Base-by-base conservation (phyloP, 495 filamentous ascomycete genomes). In the Neurospora sp. region DNA sequence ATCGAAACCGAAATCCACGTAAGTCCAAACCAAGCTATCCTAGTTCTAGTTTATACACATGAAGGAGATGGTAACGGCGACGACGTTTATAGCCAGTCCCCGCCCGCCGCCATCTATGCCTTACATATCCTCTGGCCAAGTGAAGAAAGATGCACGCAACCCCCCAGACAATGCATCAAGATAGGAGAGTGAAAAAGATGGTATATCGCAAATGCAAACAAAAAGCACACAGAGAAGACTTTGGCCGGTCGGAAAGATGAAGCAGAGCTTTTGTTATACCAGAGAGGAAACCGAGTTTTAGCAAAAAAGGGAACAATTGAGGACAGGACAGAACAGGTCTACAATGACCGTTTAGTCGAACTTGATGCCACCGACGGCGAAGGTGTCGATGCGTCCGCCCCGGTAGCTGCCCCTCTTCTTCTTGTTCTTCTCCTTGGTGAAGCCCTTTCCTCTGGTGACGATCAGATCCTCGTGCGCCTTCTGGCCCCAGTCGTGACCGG, bases 381-480 rank as follows among this genome's bases (percentile, higher is more conserved):
- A 74, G 73, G 93, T 90, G 80, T 97, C 93, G 74, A 98, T 93
- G 27, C 86, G 84, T 10, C 94, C 94, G 14, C 94, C 94, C 71
- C 90, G 88, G 85, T 97, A 97, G 70, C 89, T 92, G 69, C 96
- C 96, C 77, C 92, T 83, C 87, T 93, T 93, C 85, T 90, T 90
- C 84, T 98, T 99, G 82, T 99, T 98, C 90, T 99, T 99, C 85
- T 98, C 96, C 87, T 99, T 99, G 71, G 95, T 99, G 84, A 99
- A 99, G 16, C 93, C 93, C 85, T 97, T 98, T 72, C 96, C 96
- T 79, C 91, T 93, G 37, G 95, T 98, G 35, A 97, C 88, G 39
- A 91, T 92, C 70, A 99, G 83, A 80, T 98, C 95, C 73, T 92
- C 87, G 76, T 92, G 92, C 41, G 96, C 96, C 71, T 89, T 89